phyloP scores from a whole-genome alignment of 2,329 filamentous ascomycete genomes.

The Sporothrix humicola region DNA sequence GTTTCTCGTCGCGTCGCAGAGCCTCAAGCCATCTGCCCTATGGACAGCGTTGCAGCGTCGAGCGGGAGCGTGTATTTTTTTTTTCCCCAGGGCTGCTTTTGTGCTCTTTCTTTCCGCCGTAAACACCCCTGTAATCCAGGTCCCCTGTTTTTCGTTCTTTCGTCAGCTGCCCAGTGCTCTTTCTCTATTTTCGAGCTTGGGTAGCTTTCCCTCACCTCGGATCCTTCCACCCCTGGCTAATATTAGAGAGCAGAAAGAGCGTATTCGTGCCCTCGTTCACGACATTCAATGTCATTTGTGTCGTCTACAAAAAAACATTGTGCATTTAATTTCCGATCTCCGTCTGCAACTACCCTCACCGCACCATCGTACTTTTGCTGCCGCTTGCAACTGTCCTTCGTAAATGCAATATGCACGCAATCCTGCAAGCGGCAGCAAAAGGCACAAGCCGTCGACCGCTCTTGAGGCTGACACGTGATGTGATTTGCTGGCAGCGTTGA shows the following conservation, averaged over 20 bases:
- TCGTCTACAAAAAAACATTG: background rate
- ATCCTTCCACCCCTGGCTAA: constrained; percentile 13
- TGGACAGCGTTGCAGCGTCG: background rate
- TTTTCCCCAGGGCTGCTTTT: too few species aligned
- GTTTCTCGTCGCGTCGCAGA: background rate
- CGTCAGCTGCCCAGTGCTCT: background rate
- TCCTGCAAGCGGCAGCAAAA: constrained; percentile 1
- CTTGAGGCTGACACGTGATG: constrained; percentile 31
- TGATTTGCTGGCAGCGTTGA: constrained; percentile 31
- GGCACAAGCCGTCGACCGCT: constrained; percentile 6
- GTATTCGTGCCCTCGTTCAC: too few species aligned
- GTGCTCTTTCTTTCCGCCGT: too few species aligned
- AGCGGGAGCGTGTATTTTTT: too few species aligned
- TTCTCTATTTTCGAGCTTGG: background rate
- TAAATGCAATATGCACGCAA: constrained; percentile 12
- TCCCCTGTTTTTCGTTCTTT: background rate
- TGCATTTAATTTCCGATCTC: background rate
- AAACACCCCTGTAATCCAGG: background rate
- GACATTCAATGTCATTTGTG: too few species aligned
- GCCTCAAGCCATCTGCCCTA: constrained; percentile 14
- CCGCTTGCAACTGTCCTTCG: background rate
- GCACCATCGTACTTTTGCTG: background rate
- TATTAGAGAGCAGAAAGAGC: background rate
- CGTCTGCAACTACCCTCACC: background rate
- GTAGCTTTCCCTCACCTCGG: background rate